Percentiles rank a stretch among this genome's conserved stretches.
These are phyloP conservation scores for Blastobotrys apis DNA, from an alignment of 1,139 yeast species.

Conservation along the genomic window DNA sequence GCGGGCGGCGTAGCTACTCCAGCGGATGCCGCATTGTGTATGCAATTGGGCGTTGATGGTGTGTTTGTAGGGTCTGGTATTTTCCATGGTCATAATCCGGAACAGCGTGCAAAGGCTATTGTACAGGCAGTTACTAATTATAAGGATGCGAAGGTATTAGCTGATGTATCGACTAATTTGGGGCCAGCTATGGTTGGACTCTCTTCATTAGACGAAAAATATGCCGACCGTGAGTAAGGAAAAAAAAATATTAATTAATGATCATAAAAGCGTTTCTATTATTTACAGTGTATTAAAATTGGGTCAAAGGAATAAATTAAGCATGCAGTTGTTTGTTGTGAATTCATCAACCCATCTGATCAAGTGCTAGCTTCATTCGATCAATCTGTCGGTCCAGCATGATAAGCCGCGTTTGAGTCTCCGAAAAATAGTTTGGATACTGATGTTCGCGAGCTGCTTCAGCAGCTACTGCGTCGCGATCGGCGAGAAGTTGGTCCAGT, in stretches of 20 bases:
- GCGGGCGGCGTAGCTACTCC: conserved; percentile 93
- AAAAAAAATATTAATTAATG: too few relatives aligned
- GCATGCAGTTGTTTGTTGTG: not conserved
- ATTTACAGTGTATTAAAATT: too few relatives aligned
- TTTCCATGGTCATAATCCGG: conserved; percentile 73
- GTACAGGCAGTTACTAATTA: conserved; percentile 78
- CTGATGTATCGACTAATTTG: conserved; percentile 69
- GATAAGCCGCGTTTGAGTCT: conserved; percentile 14
- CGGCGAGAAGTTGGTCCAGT: conserved; percentile 7
- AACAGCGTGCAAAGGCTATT: conserved; percentile 69
- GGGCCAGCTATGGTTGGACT: conserved; percentile 76
- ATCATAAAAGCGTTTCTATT: too few relatives aligned
- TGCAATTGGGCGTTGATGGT: conserved; percentile 91
- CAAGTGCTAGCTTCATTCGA: conserved; percentile 6
- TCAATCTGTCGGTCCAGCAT: conserved; percentile 17
- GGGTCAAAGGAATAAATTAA: not conserved
- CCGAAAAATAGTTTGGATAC: conserved; percentile 16
- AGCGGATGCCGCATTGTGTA: conserved; percentile 81
- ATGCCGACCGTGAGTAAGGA: conserved; percentile 15
- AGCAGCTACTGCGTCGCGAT: conserved; percentile 10
- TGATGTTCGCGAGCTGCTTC: conserved; percentile 14
- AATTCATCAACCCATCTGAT: conserved; percentile 1
- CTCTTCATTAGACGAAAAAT: conserved; percentile 47
- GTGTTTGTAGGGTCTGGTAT: conserved; percentile 90
- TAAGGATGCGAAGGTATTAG: conserved; percentile 58